Evolutionary conservation across 2,329 filamentous ascomycete genomes (phyloP).

Genomic region (Epichloe bromicola): DNA sequence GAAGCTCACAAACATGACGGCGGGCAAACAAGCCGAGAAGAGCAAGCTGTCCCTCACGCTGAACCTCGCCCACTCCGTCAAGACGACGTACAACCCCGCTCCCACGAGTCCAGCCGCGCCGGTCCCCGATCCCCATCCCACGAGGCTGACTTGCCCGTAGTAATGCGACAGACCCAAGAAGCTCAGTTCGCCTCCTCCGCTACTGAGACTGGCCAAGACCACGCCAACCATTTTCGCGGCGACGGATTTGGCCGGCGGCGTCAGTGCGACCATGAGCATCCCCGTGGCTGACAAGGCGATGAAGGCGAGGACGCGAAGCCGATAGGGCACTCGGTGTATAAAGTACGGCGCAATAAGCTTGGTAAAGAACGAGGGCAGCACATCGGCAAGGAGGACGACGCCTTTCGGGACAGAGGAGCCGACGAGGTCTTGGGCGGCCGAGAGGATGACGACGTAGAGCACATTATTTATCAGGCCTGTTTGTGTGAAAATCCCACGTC

Average conservation of each 20-base stretch:
- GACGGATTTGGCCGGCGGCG: conserved; percentile 53
- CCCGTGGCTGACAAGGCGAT: conserved; percentile 64
- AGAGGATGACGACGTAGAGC: conserved; percentile 93
- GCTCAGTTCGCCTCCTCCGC: conserved; percentile 77
- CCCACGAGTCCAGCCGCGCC: conserved; percentile 80
- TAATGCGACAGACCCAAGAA: conserved; percentile 88
- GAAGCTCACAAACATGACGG: conserved; percentile 75
- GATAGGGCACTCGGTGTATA: conserved; percentile 77
- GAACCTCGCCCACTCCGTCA: conserved; percentile 69
- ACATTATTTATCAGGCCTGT: conserved; percentile 73
- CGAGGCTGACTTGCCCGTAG: conserved; percentile 77
- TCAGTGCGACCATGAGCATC: conserved; percentile 80
- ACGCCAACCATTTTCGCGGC: conserved; percentile 70
- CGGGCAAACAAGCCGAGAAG: conserved; percentile 64
- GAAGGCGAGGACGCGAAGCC: conserved; percentile 59
- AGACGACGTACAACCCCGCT: conserved; percentile 73
- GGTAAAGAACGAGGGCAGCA: conserved; percentile 75
- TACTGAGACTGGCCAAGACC: conserved; percentile 70
- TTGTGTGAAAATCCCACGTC: no score
- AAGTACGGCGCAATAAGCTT: conserved; percentile 90
- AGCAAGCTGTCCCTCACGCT: conserved; percentile 63
- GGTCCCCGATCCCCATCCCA: conserved; percentile 85
- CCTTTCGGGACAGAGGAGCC: conserved; percentile 83
- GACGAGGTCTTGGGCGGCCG: conserved; percentile 88
- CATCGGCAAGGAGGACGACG: conserved; percentile 83